Evolutionary conservation across 495 filamentous ascomycete species (phyloP).

Genomic region (Oidiodendron maius): DNA sequence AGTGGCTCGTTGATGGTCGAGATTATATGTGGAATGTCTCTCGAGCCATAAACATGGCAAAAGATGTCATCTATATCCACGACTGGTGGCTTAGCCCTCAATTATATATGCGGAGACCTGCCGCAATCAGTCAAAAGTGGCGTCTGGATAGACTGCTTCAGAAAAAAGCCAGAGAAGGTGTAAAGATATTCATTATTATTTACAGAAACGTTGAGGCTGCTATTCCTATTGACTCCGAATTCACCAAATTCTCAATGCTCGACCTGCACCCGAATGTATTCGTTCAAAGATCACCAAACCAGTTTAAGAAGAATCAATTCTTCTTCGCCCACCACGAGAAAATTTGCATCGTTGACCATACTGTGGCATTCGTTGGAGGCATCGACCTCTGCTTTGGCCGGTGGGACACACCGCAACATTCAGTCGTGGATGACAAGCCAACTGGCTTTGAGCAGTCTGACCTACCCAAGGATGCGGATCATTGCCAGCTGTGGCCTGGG

Average conservation of each 20-base stretch:
- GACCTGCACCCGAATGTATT: constrained; percentile 95
- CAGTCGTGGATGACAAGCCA: constrained; percentile 84
- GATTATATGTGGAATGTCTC: constrained; percentile 99
- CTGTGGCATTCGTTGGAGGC: constrained; percentile 90
- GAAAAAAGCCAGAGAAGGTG: constrained; percentile 86
- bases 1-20: constrained; percentile 94
- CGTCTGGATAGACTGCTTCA: constrained; percentile 91
- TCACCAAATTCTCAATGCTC: constrained; percentile 95
- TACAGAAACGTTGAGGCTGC: constrained; percentile 98
- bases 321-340: constrained; percentile 99
- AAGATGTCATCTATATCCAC: constrained; percentile 98
- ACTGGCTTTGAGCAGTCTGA: constrained; percentile 83
- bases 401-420: constrained; percentile 94
- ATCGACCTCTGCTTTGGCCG: constrained; percentile 97
- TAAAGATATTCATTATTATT: constrained; percentile 97
- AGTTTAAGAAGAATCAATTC: constrained; percentile 98
- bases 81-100: constrained; percentile 99
- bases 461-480: constrained; percentile 82
- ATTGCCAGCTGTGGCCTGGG: constrained; percentile 94
- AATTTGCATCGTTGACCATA: constrained; percentile 91
- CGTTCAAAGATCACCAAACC: constrained; percentile 92
- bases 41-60: constrained; percentile 93
- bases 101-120: constrained; percentile 89
- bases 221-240: constrained; percentile 97
- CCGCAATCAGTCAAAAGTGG: constrained; percentile 98